phyloP scores from a whole-genome alignment of 257 asterid species.

The Lycium ferocissimum region DNA sequence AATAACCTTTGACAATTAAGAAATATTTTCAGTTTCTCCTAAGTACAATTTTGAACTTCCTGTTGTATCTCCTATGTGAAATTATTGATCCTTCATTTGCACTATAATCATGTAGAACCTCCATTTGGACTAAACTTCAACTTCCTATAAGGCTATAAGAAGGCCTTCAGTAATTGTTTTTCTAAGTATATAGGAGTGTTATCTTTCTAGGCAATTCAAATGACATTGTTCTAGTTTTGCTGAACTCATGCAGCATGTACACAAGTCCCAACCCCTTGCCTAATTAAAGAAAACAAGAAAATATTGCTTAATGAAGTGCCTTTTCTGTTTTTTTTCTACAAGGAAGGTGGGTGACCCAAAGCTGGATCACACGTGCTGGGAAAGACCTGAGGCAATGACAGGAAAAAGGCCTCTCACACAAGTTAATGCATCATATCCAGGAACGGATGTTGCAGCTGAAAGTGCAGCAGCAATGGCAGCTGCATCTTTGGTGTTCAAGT shows the following conservation, averaged over 20 bases:
- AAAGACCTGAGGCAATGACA: conserved; percentile 57
- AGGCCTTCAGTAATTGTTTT: neutral
- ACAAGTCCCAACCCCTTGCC: neutral
- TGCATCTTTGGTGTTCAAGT: conserved; percentile 61
- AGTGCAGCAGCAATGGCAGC: conserved; percentile 82
- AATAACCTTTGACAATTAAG: neutral
- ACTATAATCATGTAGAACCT: neutral
- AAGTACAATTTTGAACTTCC: neutral
- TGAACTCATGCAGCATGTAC: neutral
- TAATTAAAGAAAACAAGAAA: neutral
- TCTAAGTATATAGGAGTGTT: too few relatives aligned
- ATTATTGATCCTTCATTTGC: neutral
- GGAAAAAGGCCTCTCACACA: conserved; percentile 50
- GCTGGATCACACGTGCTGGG: conserved; percentile 72
- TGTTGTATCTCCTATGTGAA: neutral
- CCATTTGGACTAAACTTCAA: neutral
- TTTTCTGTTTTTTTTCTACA: neutral
- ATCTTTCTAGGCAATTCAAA: neutral
- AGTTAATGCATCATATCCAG: conserved; percentile 61
- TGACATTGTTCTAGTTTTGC: neutral
- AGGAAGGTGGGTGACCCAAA: conserved; percentile 68
- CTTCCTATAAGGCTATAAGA: neutral
- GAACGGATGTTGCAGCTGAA: conserved; percentile 79
- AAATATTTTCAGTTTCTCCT: neutral
- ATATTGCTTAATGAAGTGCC: conserved; percentile 14